These are phyloP conservation scores for Ceratonia siliqua DNA, from an alignment of 306 rosid species.

Conservation along the genomic window DNA sequence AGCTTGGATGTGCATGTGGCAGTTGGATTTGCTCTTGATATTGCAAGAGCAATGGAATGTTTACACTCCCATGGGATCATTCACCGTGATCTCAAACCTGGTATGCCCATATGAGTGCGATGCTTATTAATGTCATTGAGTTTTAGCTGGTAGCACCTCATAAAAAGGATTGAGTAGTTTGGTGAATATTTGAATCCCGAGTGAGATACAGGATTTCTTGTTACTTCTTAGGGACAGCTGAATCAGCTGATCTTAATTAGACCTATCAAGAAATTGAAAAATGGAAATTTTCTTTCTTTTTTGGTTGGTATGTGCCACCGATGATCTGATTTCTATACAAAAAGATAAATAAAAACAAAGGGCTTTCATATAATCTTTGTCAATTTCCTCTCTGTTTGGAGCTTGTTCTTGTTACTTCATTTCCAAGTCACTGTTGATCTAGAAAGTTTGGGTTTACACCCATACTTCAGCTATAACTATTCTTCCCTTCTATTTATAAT, in stretches of 20 bases:
- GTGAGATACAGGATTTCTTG: slow-evolving; percentile 5
- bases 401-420: not conserved
- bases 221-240: slow-evolving; percentile 5
- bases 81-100: slow-evolving; percentile 96
- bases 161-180: not conserved
- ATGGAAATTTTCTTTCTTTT: not conserved
- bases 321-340: not conserved
- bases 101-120: slow-evolving; percentile 42
- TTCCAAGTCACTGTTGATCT: not conserved
- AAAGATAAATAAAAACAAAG: slow-evolving; percentile 12
- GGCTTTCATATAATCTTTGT: not conserved
- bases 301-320: slow-evolving; percentile 1
- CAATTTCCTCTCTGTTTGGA: not conserved
- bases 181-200: not conserved
- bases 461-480: not conserved
- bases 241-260: slow-evolving; percentile 11
- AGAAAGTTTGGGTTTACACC: not conserved
- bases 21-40: slow-evolving; percentile 41
- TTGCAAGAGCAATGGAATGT: slow-evolving; percentile 41
- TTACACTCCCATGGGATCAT: slow-evolving; percentile 90
- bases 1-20: slow-evolving; percentile 32
- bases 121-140: slow-evolving; percentile 9
- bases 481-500: not conserved
- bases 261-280: slow-evolving; percentile 11
- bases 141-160: not conserved